These are phyloP conservation scores for Trametes hirsuta DNA, from an alignment of 1,284 basidiomycete genomes.

Conservation along the genomic window DNA sequence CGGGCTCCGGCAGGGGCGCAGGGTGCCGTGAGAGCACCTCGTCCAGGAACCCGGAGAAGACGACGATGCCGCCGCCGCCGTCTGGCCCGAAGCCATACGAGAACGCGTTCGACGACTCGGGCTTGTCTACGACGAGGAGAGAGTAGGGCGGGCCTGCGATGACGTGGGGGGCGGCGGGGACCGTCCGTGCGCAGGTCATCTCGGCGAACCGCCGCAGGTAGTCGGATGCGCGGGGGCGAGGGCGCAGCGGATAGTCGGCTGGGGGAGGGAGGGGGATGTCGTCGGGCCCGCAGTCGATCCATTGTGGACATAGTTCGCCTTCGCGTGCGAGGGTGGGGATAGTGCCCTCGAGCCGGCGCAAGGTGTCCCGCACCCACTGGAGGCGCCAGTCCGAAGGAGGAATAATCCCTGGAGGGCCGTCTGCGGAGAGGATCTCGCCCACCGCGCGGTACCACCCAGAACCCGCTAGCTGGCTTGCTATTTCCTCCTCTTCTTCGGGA, in stretches of 20 bases:
- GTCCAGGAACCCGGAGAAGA: slow-evolving; percentile 88
- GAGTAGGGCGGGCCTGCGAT: slow-evolving; percentile 86
- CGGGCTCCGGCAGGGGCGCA: slow-evolving; percentile 26
- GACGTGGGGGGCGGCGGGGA: slow-evolving; percentile 49
- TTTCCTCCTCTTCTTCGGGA: slow-evolving; percentile 88
- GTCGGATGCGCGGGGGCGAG: slow-evolving; percentile 72
- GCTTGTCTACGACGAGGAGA: slow-evolving; percentile 80
- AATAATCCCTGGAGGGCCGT: slow-evolving; percentile 65
- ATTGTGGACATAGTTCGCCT: slow-evolving; percentile 53
- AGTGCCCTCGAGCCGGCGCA: slow-evolving; percentile 72
- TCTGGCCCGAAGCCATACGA: slow-evolving; percentile 91
- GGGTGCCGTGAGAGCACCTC: slow-evolving; percentile 64
- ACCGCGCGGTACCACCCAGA: slow-evolving; percentile 86
- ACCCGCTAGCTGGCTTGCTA: slow-evolving; percentile 77
- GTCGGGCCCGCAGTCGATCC: slow-evolving; percentile 54
- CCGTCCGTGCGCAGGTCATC: slow-evolving; percentile 46
- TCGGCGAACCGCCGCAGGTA: slow-evolving; percentile 60
- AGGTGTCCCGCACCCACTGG: slow-evolving; percentile 76
- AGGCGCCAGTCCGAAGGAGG: slow-evolving; percentile 83
- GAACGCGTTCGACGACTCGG: slow-evolving; percentile 82
- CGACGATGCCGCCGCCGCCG: slow-evolving; percentile 87
- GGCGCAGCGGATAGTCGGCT: slow-evolving; percentile 68
- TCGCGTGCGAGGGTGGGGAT: slow-evolving; percentile 70
- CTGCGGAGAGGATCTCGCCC: slow-evolving; percentile 72
- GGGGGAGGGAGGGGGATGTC: slow-evolving; percentile 71